Evolutionary conservation across 257 asterid genomes (phyloP).

Genomic region (Salvia miltiorrhiza): DNA sequence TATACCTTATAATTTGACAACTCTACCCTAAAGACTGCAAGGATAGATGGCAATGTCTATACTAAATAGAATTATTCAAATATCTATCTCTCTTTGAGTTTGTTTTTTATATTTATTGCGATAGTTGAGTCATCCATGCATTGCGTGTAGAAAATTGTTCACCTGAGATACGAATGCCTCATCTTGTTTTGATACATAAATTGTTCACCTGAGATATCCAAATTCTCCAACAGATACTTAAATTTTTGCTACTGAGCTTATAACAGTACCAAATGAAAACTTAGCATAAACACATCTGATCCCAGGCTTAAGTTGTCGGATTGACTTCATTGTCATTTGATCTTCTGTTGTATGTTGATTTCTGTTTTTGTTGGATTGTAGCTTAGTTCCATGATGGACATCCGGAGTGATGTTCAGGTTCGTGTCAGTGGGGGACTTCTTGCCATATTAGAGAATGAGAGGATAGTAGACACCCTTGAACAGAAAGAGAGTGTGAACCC

Average conservation of each 20-base stretch:
- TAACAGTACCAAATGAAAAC: slow-evolving; percentile 3
- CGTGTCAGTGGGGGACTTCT: slow-evolving; percentile 98
- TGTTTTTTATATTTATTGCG: slow-evolving; percentile 1
- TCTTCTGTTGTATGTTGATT: slow-evolving; percentile 8
- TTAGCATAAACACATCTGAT: slow-evolving; percentile 6
- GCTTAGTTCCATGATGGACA: slow-evolving; percentile 97
- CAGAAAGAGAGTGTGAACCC: slow-evolving; percentile 62
- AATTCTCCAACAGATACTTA: slow-evolving; percentile 1
- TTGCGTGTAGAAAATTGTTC: not conserved
- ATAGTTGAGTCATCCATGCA: slow-evolving; percentile 9
- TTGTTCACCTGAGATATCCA: not conserved
- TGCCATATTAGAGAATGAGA: slow-evolving; percentile 89
- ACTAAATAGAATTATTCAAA: not conserved
- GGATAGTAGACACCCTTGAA: slow-evolving; percentile 75
- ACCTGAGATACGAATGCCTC: not conserved
- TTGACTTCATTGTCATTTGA: slow-evolving; percentile 6
- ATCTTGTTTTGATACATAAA: slow-evolving; percentile 5
- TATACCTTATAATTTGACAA: slow-evolving; percentile 2
- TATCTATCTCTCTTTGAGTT: slow-evolving; percentile 5
- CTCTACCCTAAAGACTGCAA: not conserved
- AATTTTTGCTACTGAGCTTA: not conserved
- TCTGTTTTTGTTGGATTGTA: slow-evolving; percentile 30
- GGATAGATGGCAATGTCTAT: not conserved
- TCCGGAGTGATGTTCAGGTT: slow-evolving; percentile 86
- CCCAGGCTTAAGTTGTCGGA: slow-evolving; percentile 8